Percentiles rank a stretch among this genome's conserved stretches.
These are phyloP conservation scores for Camelina neglecta DNA, from an alignment of 345 rosid species.

Conservation along the genomic window DNA sequence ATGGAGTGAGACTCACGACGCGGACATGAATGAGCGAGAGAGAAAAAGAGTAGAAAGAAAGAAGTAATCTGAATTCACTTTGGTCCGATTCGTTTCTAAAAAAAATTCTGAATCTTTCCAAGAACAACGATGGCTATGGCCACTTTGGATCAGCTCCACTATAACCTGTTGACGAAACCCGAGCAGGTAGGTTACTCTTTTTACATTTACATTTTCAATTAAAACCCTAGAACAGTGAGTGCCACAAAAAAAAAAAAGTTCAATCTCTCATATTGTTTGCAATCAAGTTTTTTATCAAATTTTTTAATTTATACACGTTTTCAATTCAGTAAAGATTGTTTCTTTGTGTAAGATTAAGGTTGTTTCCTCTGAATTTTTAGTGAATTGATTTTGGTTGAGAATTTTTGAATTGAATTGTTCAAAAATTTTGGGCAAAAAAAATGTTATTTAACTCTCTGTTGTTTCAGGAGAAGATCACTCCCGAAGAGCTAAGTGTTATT, in stretches of 20 bases:
- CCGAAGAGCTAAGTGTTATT: conserved; percentile 28
- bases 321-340: too few species aligned
- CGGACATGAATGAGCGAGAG: too few species aligned
- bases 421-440: conserved; percentile 16
- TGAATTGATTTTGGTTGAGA: background rate
- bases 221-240: background rate
- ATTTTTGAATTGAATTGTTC: conserved; percentile 7
- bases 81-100: conserved; percentile 20
- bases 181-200: conserved; percentile 31
- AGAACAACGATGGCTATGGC: conserved; percentile 30
- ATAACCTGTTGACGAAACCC: conserved; percentile 26
- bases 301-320: too few species aligned
- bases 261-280: too few species aligned
- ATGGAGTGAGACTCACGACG: too few species aligned
- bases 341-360: too few species aligned
- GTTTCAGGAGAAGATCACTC: conserved; percentile 38
- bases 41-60: background rate
- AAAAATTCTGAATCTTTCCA: conserved; percentile 1
- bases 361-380: background rate
- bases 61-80: background rate
- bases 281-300: too few species aligned
- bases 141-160: conserved; percentile 33
- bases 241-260: too few species aligned
- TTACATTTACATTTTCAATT: background rate
- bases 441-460: background rate